Evolutionary conservation across 176 grass and related monocot genomes (phyloP), one percentile per base, ranked within the genome.

Genomic region (Zoysia pacifica): DNA sequence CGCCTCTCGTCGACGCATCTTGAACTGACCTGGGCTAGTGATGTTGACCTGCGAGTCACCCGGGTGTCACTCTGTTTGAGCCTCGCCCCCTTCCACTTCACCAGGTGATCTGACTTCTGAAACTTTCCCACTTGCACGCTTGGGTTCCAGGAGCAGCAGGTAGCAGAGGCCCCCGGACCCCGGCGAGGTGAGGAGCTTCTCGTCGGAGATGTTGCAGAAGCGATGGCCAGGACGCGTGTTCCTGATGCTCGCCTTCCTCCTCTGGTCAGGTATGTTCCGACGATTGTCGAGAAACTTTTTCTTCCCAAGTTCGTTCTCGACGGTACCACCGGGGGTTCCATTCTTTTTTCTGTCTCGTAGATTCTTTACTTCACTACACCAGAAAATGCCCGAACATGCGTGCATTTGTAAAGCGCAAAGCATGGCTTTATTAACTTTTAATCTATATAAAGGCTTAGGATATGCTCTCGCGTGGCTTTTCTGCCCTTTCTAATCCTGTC

Each of bases 221-320:
- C 50, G 81, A 90, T 84, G 88, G 89, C 80, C 82, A 46, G 82
- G 81, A 56, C 66, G 83, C 70, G 19, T 86, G 41, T 19, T 91
- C 18, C 5, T 89, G 11, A 28, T 28, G 28, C 16, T 93, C 65
- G 37, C 69, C 16, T 28, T 28, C 28, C 62, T 84, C 76, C 10
- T 85, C 28, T 28, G 54, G 76, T 93, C 59, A 28, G 28, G 94
- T 91, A 87, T 68, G 60, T 78, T 14, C 5, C 46, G 5, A 55
- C 28, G 28, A 28, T 54, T n/a, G 18, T 9, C 8, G 54, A 56
- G 5, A 56, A 56, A n/a, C 1, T n/a, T 58, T 55, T 55, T 6
- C 52, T 55, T 18, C 28, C 28, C 28, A 28, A 28, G 28, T 45
- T 45, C 44, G 28, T 28, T 64, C 37, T 44, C 61, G 38, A 38